Evolutionary conservation across 2,329 filamentous ascomycete genomes (phyloP), one percentile per base, ranked within the genome.

Genomic region (Colletotrichum tropicicola): DNA sequence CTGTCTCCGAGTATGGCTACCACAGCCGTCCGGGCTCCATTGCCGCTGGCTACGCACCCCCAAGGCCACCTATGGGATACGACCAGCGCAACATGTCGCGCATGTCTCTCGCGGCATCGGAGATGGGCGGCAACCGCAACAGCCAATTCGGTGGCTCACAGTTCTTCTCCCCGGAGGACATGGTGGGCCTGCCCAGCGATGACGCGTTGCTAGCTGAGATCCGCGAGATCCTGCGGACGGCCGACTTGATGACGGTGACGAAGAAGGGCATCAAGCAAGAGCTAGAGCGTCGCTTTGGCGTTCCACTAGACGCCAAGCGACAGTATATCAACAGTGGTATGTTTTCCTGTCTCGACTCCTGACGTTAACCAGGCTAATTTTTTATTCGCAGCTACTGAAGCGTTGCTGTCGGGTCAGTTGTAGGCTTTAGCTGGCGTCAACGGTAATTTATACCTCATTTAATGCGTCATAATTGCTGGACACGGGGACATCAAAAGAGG

Each of bases 231-330:
- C 83, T 99, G 67, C 88, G 90, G 71, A 97, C 92, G 12, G 94
- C 94, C 2, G 96, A 99, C 80, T 82, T 99, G 74, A 99, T 99
- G 96, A 94, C 89, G 5, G 93, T 99, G 44, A 99, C 96, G 70
- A 99, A 99, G 89, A 99, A 99, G 88, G 93, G 92, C 72, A 92
- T 99, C 79, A 98, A 98, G 86, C 81, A 88, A 70, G 96, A 99
- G 82, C 82, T 99, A 62, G 96, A 99, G 85, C 89, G 89, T 73
- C 88, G 94, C 68, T 99, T 99, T 74, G 92, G 92, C 67, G 90
- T 97, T 68, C 88, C 90, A 64, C 86, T 99, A 64, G 94, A 98
- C 76, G 84, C 89, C 57, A 97, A 93, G 86, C 91, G 94, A 79
- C 89, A 92, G 62, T 99, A 98, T 79, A 98, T 99, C 76, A 94